Base-by-base conservation (phyloP, 768 basidiomycete species). In the Collybia sp. region DNA sequence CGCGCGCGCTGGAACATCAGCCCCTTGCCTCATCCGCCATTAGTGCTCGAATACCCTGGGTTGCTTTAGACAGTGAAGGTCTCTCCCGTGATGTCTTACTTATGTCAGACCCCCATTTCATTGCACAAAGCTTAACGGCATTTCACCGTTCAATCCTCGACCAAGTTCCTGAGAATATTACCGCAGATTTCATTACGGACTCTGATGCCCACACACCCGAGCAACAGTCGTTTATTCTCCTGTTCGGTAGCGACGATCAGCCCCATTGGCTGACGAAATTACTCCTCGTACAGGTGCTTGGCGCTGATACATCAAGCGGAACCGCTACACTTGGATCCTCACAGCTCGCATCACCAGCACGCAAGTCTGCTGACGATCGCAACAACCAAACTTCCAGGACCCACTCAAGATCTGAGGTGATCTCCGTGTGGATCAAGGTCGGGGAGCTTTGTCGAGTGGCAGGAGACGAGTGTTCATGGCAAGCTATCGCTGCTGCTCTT, bases 221-320 rank as follows among this genome's bases (percentile, higher is more conserved):
- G 33, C 32, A 42, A 1, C 42, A 48, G 9, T 59, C 57, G 13
- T 53, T 57, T 16, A 46, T 59, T 12, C 66, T 68, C 17, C 71
- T 90, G 13, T 80, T 86, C 51, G 88, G 88, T 6, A 83, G 67
- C 47, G 83, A 86, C 20, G 80, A 80, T 5, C 72, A 70, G 36
- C 86, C 88, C 1, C 85, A 93, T 58, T 93, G 89, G 88, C 67
- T 92, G 35, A 92, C 90, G 12, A 83, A 77, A 54, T 62, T 87
- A 3, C 64, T 92, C 5, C 61, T 93, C 1, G 60, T 83, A 37
- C 88, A 89, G 58, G 76, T 90, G 11, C 72, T 91, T 11, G 80
- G 78, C 18, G 71, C 75, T 0, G 85, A 86, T 54, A 70, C 74
- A 1, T 67, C 73, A 6, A 62, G 55, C 44, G 52, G 59, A 17